Base-by-base conservation (phyloP, 208 protist species). In the Trypanosoma grayi region DNA sequence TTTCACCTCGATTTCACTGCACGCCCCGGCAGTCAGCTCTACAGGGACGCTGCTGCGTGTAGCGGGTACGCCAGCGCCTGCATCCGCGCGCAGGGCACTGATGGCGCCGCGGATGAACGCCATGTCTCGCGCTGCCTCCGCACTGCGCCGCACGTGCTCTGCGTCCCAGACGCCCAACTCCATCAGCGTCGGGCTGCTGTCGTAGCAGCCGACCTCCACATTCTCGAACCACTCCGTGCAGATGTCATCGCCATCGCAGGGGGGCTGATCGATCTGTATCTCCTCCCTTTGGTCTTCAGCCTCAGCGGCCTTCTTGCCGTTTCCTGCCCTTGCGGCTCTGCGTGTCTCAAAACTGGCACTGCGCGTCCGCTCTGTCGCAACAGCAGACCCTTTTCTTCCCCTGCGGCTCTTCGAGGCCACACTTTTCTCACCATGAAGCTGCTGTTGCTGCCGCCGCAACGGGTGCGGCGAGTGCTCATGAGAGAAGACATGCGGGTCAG, bases 151-250 rank as follows among this genome's bases (percentile, higher is more conserved):
- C 13, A 11, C 33, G 13, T 41, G 8, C 44, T 62, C 56, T 1
- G 56, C 44, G 4, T 62, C 56, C 56, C 56, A 62, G 7, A 62
- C 31, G 37, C 36, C 33, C 27, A 66, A 31, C 13, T 57, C 48
- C 48, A 57, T 66, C 33, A 66, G 27, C 27, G 60, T 66, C 10
- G 37, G 34, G 30, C 25, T 47, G 16, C 28, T 31, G 7, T 52
- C 27, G 54, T 39, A 48, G 7, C n/a, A 39, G 18, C 47, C 5
- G 13, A 30, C 20, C 25, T 57, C 36, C 27, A 39, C 24, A 16
- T 48, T 40, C 33, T 41, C 37, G 3, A 30, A 20, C 0, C 7
- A 33, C 4, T 46, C 50, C 0, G 14, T 24, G 10, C 10, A 5
- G n/a, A 10, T n/a, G 6, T 48, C 36, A 39, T 48, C 60, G 30